These are phyloP conservation scores for Hypomyces rosellus DNA, from an alignment of 2,329 filamentous ascomycete species.

Conservation along the genomic window DNA sequence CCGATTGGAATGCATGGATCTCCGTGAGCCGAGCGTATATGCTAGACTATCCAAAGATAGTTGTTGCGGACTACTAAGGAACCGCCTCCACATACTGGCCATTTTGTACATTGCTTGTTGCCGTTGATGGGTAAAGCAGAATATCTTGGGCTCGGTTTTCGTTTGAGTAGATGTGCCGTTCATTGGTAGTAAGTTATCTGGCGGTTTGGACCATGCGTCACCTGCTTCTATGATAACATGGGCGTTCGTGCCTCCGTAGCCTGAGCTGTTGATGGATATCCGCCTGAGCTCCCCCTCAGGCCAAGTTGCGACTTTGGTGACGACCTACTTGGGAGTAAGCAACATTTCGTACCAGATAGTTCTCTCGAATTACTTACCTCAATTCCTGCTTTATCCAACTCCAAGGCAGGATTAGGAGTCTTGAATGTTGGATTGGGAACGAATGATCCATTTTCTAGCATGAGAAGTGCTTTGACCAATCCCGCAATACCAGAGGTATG, in stretches of 20 bases:
- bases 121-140: too few species aligned
- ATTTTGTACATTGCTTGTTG: not conserved
- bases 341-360: not conserved
- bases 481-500: constrained; percentile 13
- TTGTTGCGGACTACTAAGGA: not conserved
- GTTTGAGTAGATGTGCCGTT: too few species aligned
- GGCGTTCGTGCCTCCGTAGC: constrained; percentile 39
- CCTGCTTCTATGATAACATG: constrained; percentile 32
- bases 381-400: constrained; percentile 8
- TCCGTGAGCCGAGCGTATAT: not conserved
- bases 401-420: constrained; percentile 12
- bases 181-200: not conserved
- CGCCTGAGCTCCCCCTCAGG: not conserved
- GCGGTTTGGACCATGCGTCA: not conserved
- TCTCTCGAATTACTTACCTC: constrained; percentile 5
- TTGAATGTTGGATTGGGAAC: constrained; percentile 4
- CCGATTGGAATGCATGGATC: not conserved
- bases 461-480: constrained; percentile 12
- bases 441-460: constrained; percentile 9
- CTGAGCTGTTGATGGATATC: constrained; percentile 38
- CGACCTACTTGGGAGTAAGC: not conserved
- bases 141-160: too few species aligned
- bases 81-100: not conserved
- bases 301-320: not conserved
- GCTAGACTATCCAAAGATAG: not conserved